phyloP scores from a whole-genome alignment of 768 basidiomycete species.

The Mycena indigotica region DNA sequence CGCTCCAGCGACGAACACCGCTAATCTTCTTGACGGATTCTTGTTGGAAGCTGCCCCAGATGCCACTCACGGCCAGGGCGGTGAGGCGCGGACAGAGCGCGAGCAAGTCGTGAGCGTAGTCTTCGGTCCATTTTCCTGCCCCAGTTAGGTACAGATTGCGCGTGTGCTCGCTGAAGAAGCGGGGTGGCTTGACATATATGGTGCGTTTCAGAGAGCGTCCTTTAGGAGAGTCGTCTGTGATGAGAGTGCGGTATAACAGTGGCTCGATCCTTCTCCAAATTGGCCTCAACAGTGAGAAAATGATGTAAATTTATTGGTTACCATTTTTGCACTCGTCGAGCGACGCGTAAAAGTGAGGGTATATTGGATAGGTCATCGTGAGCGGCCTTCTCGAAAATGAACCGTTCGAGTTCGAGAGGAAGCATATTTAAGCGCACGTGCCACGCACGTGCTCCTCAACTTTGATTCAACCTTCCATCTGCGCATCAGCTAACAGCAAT shows the following conservation, averaged over 20 bases:
- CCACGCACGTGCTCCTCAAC: no score
- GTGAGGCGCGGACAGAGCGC: slow-evolving; percentile 1
- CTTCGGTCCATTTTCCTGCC: neutral
- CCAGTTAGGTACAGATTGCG: slow-evolving; percentile 4
- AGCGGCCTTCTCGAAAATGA: neutral
- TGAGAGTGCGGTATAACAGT: slow-evolving; percentile 6
- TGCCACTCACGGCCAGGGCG: neutral
- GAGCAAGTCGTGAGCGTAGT: neutral
- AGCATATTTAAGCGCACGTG: no score
- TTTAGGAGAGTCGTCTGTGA: neutral
- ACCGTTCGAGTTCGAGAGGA: neutral
- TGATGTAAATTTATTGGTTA: no score
- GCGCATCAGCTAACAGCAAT: no score
- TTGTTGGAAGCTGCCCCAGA: neutral
- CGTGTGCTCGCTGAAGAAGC: slow-evolving; percentile 9
- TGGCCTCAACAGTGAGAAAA: no score
- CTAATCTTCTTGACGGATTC: neutral
- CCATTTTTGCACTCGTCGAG: neutral
- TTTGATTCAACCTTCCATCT: no score
- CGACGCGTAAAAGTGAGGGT: neutral
- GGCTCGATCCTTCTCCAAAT: slow-evolving; percentile 20
- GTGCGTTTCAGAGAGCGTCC: neutral
- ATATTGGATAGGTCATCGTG: neutral
- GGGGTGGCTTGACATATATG: slow-evolving; percentile 7
- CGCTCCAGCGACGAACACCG: neutral